Base-by-base conservation (phyloP, 2,329 filamentous ascomycete genomes). In the Ophiostoma piceae region DNA sequence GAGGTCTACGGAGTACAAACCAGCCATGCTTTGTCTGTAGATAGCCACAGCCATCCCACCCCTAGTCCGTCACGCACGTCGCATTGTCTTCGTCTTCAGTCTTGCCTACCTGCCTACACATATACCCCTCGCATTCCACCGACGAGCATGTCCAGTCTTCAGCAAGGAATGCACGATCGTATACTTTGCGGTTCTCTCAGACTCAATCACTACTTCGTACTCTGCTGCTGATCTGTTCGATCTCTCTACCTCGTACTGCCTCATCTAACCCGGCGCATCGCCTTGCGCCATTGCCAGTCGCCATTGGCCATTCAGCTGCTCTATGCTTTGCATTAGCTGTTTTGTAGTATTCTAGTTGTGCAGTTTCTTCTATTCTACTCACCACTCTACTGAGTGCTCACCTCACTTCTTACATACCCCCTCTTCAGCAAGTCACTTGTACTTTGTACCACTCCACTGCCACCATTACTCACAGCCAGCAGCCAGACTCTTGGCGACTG, bases 191-290 rank as follows among this genome's bases (percentile, higher is more conserved):
- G 22, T 26, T 57, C 14, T 57, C 9, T 29, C 26, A 29, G 26
- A 5, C 47, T n/a, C 35, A 41, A 41, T 41, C 39, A 37, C 37
- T 39, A 39, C 22, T 60, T 19, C 29, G n/a, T 39, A 39, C 22
- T 60, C 47, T 60, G n/a, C 19, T 26, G 29, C 60, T 37, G 60
- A 29, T 29, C 26, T 29, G 26, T 2, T 32, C 54, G 54, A 32
- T 60, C 54, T 60, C 11, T 12, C 26, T 7, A 16, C 57, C 26
- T 32, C 12, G 35, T 35, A 35, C 35, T 35, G 35, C 57, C 14
- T 16, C 26, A 41, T 41, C 32, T 26, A 66, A 41, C 64, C 16
- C 65, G 65, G 65, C 65, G 65, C 65, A 67, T 67, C 37, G 35
- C 57, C 60, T 35, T 64, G 60, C 60, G 60, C 60, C 14, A 39